A percentile compares a stretch with the other conserved stretches of the same genome.
phyloP scores from a whole-genome alignment of 2,329 filamentous ascomycete species.

The Claviceps fusiformis region DNA sequence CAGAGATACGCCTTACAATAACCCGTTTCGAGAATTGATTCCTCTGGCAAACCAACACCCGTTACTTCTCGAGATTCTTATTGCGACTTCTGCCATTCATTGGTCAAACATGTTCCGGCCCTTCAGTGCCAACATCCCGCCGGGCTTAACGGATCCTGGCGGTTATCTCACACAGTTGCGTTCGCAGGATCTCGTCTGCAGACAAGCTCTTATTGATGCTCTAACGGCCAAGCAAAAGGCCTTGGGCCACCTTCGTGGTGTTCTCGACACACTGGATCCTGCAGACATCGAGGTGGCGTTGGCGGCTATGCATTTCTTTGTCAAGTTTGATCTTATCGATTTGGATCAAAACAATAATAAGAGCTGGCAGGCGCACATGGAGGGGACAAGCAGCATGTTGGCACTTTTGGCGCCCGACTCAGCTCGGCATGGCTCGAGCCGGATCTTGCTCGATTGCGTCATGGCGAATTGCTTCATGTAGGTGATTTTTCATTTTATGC shows the following conservation, averaged over 20 bases:
- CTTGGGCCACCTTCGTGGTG: constrained; percentile 27
- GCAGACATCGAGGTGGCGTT: constrained; percentile 32
- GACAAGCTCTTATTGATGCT: constrained; percentile 31
- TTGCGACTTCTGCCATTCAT: constrained; percentile 36
- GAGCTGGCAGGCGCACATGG: constrained; percentile 32
- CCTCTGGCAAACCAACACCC: constrained; percentile 31
- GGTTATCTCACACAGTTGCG: constrained; percentile 23
- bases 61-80: constrained; percentile 33
- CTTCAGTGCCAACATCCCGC: constrained; percentile 16
- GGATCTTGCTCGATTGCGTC: constrained; percentile 29
- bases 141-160: constrained; percentile 20
- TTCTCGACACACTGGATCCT: constrained; percentile 25
- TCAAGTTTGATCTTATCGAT: constrained; percentile 38
- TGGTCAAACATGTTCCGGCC: constrained; percentile 30
- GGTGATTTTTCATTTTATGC: constrained; percentile 9
- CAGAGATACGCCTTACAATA: constrained; percentile 30
- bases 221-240: constrained; percentile 33
- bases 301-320: constrained; percentile 35
- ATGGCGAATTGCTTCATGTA: constrained; percentile 35
- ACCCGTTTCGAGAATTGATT: constrained; percentile 35
- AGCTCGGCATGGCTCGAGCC: constrained; percentile 16
- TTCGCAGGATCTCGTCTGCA: constrained; percentile 23
- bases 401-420: constrained; percentile 20
- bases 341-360: constrained; percentile 27
- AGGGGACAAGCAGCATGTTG: constrained; percentile 30